Percentiles rank a stretch among this genome's conserved stretches.
These are phyloP conservation scores for Plasmodium blacklocki DNA, from an alignment of 169 alveolate species.

Conservation along the genomic window DNA sequence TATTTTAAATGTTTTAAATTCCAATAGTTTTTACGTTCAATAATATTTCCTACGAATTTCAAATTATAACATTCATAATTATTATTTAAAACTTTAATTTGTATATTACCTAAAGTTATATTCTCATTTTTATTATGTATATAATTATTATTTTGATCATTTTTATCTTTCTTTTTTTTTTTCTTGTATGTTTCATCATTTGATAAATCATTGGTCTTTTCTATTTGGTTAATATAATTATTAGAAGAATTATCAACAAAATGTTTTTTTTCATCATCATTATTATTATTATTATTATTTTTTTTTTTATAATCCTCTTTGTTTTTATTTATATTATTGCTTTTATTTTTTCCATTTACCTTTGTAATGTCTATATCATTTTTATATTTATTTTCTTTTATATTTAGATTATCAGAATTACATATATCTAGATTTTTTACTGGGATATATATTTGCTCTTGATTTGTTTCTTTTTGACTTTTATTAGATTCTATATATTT, in stretches of 20 bases:
- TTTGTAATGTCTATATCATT: neutral
- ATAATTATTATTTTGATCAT: neutral
- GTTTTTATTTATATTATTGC: neutral
- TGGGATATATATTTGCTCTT: neutral
- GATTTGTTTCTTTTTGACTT: conserved; percentile 20
- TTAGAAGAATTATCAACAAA: no score
- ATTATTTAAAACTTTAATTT: conserved; percentile 51
- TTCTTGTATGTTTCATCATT: conserved; percentile 6
- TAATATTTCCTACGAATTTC: conserved; percentile 59
- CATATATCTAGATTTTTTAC: neutral
- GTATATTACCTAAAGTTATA: conserved; percentile 41
- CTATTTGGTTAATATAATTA: no score
- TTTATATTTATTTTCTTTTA: neutral
- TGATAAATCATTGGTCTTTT: neutral
- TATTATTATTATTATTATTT: no score
- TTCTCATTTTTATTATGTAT: neutral
- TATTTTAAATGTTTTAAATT: conserved; percentile 49
- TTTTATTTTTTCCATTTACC: neutral
- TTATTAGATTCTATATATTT: no score
- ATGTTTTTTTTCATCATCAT: neutral
- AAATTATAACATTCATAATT: conserved; percentile 66
- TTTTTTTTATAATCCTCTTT: neutral
- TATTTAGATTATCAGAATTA: neutral
- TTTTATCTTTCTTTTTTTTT: conserved; percentile 12
- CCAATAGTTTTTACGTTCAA: conserved; percentile 65